phyloP scores from a whole-genome alignment of 441 rosid genomes.

The Pelargonium australe region DNA sequence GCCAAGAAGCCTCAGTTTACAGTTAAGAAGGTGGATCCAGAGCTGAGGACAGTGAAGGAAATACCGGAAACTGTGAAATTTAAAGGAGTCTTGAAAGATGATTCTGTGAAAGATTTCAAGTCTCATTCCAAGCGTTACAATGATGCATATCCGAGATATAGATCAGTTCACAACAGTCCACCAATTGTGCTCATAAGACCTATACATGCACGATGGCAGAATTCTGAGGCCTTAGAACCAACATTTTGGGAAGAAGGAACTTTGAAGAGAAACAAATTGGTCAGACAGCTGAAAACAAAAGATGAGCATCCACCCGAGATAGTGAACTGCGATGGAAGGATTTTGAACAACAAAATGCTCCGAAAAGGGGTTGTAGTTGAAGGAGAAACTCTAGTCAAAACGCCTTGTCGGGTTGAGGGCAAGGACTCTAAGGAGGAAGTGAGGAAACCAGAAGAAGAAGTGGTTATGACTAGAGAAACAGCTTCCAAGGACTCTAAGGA shows the following conservation, averaged over 20 bases:
- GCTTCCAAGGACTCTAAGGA: conserved; percentile 22
- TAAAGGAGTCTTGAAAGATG: conserved; percentile 37
- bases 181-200: conserved; percentile 75
- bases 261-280: conserved; percentile 21
- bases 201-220: conserved; percentile 20
- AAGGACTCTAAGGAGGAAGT: not conserved
- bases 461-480: no score
- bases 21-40: conserved; percentile 24
- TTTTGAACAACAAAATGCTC: conserved; percentile 15
- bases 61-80: conserved; percentile 40
- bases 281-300: conserved; percentile 29
- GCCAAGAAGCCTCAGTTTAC: conserved; percentile 28
- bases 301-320: conserved; percentile 30
- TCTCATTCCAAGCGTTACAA: conserved; percentile 23
- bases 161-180: conserved; percentile 24
- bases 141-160: conserved; percentile 26
- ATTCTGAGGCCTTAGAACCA: conserved; percentile 21
- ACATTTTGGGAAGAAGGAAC: conserved; percentile 24
- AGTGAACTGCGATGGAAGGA: conserved; percentile 27
- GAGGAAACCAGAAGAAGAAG: not conserved
- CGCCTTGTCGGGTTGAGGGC: not conserved
- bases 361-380: conserved; percentile 15
- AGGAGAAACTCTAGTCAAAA: not conserved
- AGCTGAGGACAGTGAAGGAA: conserved; percentile 36
- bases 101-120: conserved; percentile 28